A percentile compares a stretch with the other conserved stretches of the same genome.
Evolutionary conservation across 2,329 filamentous ascomycete species (phyloP).

Genomic region (Aspergillus sp.): DNA sequence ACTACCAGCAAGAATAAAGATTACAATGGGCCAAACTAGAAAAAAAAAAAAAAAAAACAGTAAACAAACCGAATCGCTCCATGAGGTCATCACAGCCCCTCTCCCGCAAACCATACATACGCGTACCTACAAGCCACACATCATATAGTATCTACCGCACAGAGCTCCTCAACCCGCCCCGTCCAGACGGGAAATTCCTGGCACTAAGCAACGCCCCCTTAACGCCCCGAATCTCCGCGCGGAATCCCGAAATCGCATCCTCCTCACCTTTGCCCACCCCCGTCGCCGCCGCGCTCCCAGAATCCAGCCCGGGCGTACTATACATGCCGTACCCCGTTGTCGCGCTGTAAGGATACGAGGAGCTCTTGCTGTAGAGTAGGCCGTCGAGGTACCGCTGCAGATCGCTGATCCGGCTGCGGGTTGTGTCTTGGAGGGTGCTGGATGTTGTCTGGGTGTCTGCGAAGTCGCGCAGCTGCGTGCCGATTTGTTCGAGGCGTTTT

Average conservation of each 20-base stretch:
- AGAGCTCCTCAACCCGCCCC: slow-evolving; percentile 26
- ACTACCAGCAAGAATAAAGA: too few species aligned
- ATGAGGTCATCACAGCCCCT: too few species aligned
- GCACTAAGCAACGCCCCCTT: slow-evolving; percentile 68
- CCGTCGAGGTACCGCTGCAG: slow-evolving; percentile 59
- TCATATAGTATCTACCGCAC: neutral
- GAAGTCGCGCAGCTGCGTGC: slow-evolving; percentile 56
- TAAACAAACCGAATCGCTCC: too few species aligned
- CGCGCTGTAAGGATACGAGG: slow-evolving; percentile 30
- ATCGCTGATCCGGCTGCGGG: slow-evolving; percentile 44
- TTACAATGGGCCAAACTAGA: too few species aligned
- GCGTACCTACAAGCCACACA: neutral
- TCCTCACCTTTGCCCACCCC: slow-evolving; percentile 51
- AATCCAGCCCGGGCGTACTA: slow-evolving; percentile 35
- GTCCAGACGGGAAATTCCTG: slow-evolving; percentile 59
- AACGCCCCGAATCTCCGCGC: slow-evolving; percentile 64
- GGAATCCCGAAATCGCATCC: slow-evolving; percentile 62
- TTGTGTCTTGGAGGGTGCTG: slow-evolving; percentile 37
- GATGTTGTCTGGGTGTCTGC: slow-evolving; percentile 43
- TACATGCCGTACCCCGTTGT: slow-evolving; percentile 41
- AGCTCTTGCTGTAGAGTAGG: slow-evolving; percentile 44
- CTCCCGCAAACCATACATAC: neutral
- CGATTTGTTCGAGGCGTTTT: slow-evolving; percentile 55
- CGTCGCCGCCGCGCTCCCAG: slow-evolving; percentile 22
- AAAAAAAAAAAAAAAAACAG: too few species aligned